phyloP scores from a whole-genome alignment of 306 rosid genomes.

The Luffa acutangula region DNA sequence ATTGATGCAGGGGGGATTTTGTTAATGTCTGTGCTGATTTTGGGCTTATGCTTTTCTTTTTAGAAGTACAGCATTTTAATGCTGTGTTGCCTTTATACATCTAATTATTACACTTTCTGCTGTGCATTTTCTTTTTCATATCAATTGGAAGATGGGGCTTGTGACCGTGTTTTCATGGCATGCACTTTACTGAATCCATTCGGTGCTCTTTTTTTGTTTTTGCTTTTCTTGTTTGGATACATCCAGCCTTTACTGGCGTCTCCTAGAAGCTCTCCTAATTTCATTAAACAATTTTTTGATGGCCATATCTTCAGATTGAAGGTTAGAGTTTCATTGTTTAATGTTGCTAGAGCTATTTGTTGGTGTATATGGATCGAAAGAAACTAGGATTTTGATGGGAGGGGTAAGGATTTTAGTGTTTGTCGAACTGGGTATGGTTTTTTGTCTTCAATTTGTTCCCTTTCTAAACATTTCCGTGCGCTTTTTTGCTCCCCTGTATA shows the following conservation, averaged over 20 bases:
- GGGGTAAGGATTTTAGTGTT: neutral
- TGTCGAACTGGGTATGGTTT: neutral
- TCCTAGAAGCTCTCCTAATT: neutral
- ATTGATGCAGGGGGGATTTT: neutral
- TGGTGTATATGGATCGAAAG: neutral
- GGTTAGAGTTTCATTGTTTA: neutral
- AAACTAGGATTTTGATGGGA: neutral
- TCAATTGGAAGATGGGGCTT: neutral
- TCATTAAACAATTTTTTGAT: neutral
- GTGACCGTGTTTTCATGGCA: neutral
- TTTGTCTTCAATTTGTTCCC: neutral
- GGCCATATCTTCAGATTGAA: neutral
- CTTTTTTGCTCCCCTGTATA: neutral
- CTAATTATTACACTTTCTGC: neutral
- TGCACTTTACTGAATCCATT: conserved; percentile 3
- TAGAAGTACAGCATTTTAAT: neutral
- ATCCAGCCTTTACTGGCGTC: neutral
- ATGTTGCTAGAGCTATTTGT: neutral
- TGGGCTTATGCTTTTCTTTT: neutral
- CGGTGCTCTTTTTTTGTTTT: neutral
- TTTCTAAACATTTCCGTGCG: neutral
- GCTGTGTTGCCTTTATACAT: neutral
- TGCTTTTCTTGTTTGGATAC: neutral
- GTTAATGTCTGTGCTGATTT: neutral
- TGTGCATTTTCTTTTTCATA: neutral